These are phyloP conservation scores for Aurinia saxatilis DNA, from an alignment of 345 rosid species.

Conservation along the genomic window DNA sequence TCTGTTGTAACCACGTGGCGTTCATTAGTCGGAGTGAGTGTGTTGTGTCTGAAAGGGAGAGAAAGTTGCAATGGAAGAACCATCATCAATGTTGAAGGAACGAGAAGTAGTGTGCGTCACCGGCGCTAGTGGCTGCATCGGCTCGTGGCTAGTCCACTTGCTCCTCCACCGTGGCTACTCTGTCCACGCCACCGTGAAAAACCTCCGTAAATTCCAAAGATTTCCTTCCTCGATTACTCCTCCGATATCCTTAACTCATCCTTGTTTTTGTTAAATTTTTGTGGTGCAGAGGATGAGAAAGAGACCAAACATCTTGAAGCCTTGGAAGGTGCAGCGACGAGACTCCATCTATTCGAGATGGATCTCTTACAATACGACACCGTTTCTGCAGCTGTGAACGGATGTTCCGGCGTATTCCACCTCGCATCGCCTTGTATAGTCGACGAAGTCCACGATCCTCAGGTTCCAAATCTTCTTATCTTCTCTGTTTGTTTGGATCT, in stretches of 20 bases:
- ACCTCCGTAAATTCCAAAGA: conserved; percentile 43
- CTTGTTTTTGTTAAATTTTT: not conserved
- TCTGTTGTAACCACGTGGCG: conserved; percentile 7
- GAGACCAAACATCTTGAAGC: conserved; percentile 79
- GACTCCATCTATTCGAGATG: conserved; percentile 77
- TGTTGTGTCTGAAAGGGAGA: conserved; percentile 12
- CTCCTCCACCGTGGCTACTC: conserved; percentile 77
- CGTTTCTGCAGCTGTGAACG: conserved; percentile 48
- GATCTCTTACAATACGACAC: conserved; percentile 78
- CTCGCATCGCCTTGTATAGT: conserved; percentile 90
- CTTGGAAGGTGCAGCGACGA: conserved; percentile 65
- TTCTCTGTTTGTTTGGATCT: too few relatives aligned
- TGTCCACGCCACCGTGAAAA: conserved; percentile 76
- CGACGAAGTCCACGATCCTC: conserved; percentile 63
- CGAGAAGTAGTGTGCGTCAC: conserved; percentile 72
- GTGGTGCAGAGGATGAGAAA: conserved; percentile 55
- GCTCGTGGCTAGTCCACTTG: conserved; percentile 74
- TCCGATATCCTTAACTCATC: not conserved
- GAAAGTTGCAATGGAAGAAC: not conserved
- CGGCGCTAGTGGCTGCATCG: conserved; percentile 92
- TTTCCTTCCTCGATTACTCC: not conserved
- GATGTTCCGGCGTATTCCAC: conserved; percentile 83
- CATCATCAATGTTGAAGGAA: conserved; percentile 37
- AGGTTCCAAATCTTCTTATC: conserved; percentile 34
- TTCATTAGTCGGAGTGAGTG: not conserved